Evolutionary conservation across 805 yeast species (phyloP).

Genomic region (Kluyveromyces starmeri): DNA sequence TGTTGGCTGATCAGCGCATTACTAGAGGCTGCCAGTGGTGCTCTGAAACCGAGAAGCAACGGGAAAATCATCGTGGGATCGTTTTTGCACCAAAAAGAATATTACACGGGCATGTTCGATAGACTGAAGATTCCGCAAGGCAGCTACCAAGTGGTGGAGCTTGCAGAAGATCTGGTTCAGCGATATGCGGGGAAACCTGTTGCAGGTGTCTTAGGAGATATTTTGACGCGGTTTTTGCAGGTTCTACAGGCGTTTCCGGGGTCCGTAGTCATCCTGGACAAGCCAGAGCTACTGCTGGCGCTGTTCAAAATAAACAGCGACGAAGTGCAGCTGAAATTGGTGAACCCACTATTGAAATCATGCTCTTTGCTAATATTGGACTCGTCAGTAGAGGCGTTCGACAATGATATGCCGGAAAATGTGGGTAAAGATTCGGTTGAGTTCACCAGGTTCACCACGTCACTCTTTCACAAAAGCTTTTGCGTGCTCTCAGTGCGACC

Average conservation of each 20-base stretch:
- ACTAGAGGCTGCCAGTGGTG: constrained; percentile 37
- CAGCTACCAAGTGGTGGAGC: constrained; percentile 34
- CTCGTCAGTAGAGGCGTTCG: constrained; percentile 14
- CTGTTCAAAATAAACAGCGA: constrained; percentile 21
- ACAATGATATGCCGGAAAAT: constrained; percentile 12
- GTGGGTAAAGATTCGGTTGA: constrained; percentile 19
- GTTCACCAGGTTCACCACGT: constrained; percentile 17
- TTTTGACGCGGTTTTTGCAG: constrained; percentile 53
- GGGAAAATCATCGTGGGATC: constrained; percentile 23
- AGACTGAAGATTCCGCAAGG: constrained; percentile 16
- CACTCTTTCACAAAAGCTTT: constrained; percentile 19
- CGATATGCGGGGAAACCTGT: constrained; percentile 50
- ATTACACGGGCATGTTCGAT: constrained; percentile 15
- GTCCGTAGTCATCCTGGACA: constrained; percentile 22
- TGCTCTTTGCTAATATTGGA: constrained; percentile 22
- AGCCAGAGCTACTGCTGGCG: constrained; percentile 26
- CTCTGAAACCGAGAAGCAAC: constrained; percentile 11
- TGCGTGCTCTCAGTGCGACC: constrained; percentile 48
- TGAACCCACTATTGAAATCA: constrained; percentile 18
- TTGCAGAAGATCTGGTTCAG: constrained; percentile 38
- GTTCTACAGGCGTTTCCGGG: background rate
- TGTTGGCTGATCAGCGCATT: constrained; percentile 53
- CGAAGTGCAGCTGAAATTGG: constrained; percentile 19
- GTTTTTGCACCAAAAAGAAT: constrained; percentile 18
- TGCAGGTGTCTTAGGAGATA: constrained; percentile 62